phyloP scores from a whole-genome alignment of 176 grass and related monocot species.

The Rhynchospora breviuscula region DNA sequence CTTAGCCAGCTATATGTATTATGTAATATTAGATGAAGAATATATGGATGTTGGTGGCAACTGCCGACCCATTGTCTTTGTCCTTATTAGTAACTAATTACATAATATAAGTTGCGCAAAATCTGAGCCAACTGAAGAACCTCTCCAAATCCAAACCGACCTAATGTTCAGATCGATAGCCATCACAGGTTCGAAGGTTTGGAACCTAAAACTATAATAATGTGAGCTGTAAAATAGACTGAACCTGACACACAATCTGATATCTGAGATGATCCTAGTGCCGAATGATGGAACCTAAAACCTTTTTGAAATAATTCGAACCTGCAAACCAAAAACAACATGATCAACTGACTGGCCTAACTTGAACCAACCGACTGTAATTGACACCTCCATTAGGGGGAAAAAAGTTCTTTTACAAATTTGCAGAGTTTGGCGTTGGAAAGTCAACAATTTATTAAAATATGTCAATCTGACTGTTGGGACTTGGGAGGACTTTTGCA shows the following conservation, averaged over 20 bases:
- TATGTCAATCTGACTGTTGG: too few relatives aligned
- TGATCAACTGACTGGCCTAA: too few relatives aligned
- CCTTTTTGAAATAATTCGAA: too few relatives aligned
- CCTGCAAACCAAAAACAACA: too few relatives aligned
- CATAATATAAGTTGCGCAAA: neutral
- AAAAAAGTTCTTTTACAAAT: too few relatives aligned
- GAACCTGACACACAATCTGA: neutral
- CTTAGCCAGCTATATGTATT: neutral
- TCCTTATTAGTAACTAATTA: neutral
- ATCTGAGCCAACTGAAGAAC: neutral
- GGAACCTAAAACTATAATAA: neutral
- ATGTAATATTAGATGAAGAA: neutral
- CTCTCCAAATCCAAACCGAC: neutral
- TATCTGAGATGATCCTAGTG: neutral
- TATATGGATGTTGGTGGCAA: neutral
- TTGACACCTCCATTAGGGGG: too few relatives aligned
- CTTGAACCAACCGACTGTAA: too few relatives aligned
- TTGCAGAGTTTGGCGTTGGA: too few relatives aligned
- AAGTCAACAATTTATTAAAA: too few relatives aligned
- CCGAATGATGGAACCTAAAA: neutral
- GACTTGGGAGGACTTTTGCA: too few relatives aligned
- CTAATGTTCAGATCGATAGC: neutral
- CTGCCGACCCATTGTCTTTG: neutral
- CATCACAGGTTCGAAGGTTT: neutral
- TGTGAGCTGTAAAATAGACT: neutral